These are phyloP conservation scores for Amniculicola lignicola DNA, from an alignment of 495 filamentous ascomycete species.

Conservation along the genomic window DNA sequence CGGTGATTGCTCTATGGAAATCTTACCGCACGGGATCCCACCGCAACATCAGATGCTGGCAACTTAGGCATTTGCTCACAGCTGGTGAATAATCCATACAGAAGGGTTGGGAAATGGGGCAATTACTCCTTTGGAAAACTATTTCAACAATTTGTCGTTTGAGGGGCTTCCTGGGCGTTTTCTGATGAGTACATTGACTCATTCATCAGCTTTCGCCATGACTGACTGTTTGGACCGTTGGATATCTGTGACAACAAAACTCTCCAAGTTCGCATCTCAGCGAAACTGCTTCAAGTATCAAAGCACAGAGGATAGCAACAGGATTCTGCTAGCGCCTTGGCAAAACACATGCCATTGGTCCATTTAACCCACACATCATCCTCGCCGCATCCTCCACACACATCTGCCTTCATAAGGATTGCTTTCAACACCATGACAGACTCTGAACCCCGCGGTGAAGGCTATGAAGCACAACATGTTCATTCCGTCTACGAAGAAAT, in stretches of 20 bases:
- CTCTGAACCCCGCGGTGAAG: slow-evolving; percentile 35
- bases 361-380: background rate
- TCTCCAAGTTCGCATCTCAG: background rate
- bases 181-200: background rate
- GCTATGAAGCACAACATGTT: slow-evolving; percentile 81
- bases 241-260: background rate
- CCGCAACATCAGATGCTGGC: no score
- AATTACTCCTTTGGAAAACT: background rate
- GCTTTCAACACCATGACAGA: slow-evolving; percentile 6
- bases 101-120: no score
- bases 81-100: no score
- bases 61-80: no score
- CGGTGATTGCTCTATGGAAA: no score
- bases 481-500: slow-evolving; percentile 94
- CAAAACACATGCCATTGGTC: no score
- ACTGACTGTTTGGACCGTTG: background rate
- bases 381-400: background rate
- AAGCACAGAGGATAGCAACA: background rate
- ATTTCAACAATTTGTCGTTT: background rate
- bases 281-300: background rate
- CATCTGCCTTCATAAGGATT: background rate
- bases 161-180: background rate
- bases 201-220: background rate
- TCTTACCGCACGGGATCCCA: no score
- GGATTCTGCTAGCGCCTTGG: no score